These are phyloP conservation scores for Thalassiosira profunda DNA, from an alignment of 108 stramenopile species.

Conservation along the genomic window DNA sequence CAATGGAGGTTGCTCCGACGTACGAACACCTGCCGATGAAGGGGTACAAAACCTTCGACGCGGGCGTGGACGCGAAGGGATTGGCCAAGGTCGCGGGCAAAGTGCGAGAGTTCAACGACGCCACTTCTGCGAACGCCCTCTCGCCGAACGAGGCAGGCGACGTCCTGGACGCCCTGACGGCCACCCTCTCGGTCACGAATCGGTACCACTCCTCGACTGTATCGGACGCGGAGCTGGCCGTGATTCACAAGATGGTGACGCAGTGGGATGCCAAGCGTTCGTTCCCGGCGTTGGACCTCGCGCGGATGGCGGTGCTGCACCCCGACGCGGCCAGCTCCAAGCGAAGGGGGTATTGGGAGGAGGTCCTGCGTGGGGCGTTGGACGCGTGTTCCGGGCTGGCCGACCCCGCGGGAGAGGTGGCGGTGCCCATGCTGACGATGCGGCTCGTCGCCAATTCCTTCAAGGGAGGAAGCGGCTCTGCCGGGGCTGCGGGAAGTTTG, in stretches of 20 bases:
- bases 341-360: constrained; percentile 58
- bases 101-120: constrained; percentile 63
- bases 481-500: constrained; percentile 52
- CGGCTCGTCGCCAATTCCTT: constrained; percentile 80
- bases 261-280: constrained; percentile 50
- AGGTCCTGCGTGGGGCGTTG: constrained; percentile 36
- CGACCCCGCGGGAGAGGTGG: constrained; percentile 51
- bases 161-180: constrained; percentile 35
- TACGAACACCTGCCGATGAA: constrained; percentile 74
- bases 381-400: constrained; percentile 41
- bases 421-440: constrained; percentile 86
- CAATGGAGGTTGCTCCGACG: constrained; percentile 30
- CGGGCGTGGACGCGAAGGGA: constrained; percentile 58
- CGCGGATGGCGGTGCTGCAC: constrained; percentile 72
- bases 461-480: constrained; percentile 74
- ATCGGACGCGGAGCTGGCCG: constrained; percentile 44
- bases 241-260: constrained; percentile 61
- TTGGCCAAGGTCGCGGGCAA: constrained; percentile 79
- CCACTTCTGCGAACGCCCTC: constrained; percentile 21
- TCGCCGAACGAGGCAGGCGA: constrained; percentile 38
- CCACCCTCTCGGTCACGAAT: constrained; percentile 71
- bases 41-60: constrained; percentile 76
- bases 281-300: constrained; percentile 87
- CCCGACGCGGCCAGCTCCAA: constrained; percentile 64
- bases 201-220: constrained; percentile 83